Percentiles rank a stretch among this genome's conserved stretches.
Conservation (phyloP, 208 protist species). For the Kentomonas sorsogonicus region DNA sequence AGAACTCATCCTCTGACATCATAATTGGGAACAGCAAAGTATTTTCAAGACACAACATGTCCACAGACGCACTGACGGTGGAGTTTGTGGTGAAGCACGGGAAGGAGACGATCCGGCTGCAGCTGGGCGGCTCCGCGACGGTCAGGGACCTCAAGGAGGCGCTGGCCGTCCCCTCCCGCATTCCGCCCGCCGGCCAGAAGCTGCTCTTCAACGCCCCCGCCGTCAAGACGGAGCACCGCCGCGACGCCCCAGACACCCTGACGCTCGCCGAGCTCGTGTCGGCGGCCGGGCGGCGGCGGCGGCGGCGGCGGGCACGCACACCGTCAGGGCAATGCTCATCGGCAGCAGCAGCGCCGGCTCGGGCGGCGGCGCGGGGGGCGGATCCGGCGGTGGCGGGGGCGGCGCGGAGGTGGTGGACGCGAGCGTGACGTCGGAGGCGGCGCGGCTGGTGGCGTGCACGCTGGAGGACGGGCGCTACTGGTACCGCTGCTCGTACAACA, state of each 20-base stretch:
- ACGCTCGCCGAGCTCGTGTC: conserved; percentile 35
- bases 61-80: too few species aligned
- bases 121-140: conserved; percentile 26
- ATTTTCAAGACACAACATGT: too few species aligned
- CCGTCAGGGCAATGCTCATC: conserved; percentile 60
- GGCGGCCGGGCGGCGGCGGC: conserved; percentile 8
- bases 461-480: conserved; percentile 57
- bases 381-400: conserved; percentile 10
- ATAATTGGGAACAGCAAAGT: too few species aligned
- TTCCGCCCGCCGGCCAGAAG: conserved; percentile 46
- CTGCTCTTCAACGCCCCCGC: conserved; percentile 66
- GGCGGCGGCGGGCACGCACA: conserved; percentile 20
- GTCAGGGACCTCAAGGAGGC: conserved; percentile 43
- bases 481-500: conserved; percentile 73
- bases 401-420: conserved; percentile 36
- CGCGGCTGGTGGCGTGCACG: conserved; percentile 58
- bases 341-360: too few species aligned
- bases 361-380: too few species aligned
- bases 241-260: conserved; percentile 19
- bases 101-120: conserved; percentile 9
- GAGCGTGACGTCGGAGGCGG: conserved; percentile 50
- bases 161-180: conserved; percentile 32
- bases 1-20: too few species aligned
- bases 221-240: conserved; percentile 35
- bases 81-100: conserved; percentile 23